A percentile compares a stretch with the other conserved stretches of the same genome.
Evolutionary conservation across 75 land plant genomes (phyloP).

Genomic region (Cryptomeria japonica): DNA sequence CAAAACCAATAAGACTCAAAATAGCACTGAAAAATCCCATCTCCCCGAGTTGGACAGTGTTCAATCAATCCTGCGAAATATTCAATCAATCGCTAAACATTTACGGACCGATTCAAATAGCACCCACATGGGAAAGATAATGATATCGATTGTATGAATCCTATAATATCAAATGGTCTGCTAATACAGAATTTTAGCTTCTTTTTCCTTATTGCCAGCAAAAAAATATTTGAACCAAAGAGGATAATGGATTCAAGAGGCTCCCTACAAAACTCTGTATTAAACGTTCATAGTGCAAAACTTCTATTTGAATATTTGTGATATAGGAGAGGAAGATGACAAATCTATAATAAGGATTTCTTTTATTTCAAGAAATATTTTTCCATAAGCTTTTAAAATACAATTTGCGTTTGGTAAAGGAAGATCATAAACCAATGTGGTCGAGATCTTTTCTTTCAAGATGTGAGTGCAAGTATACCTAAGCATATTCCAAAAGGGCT

Average conservation of each 20-base stretch:
- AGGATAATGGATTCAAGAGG: too few relatives aligned
- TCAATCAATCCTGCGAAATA: neutral
- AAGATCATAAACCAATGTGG: too few relatives aligned
- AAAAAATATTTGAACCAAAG: neutral
- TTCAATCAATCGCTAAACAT: neutral
- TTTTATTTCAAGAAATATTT: neutral
- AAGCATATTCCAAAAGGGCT: too few relatives aligned
- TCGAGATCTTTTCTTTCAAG: too few relatives aligned
- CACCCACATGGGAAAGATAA: neutral
- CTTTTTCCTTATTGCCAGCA: neutral
- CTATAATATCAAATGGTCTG: neutral
- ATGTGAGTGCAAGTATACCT: too few relatives aligned
- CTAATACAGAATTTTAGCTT: neutral
- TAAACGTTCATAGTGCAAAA: neutral
- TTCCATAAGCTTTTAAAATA: neutral
- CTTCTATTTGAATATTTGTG: neutral
- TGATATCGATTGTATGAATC: neutral
- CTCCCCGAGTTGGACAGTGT: neutral
- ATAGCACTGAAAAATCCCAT: conserved; percentile 75
- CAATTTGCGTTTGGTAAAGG: too few relatives aligned
- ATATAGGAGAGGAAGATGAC: neutral
- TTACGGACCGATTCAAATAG: neutral
- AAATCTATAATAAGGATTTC: neutral
- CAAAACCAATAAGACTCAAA: conserved; percentile 73
- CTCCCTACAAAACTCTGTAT: neutral